Evolutionary conservation across 2,329 filamentous ascomycete species (phyloP).

Genomic region (Fusarium mundagurra): DNA sequence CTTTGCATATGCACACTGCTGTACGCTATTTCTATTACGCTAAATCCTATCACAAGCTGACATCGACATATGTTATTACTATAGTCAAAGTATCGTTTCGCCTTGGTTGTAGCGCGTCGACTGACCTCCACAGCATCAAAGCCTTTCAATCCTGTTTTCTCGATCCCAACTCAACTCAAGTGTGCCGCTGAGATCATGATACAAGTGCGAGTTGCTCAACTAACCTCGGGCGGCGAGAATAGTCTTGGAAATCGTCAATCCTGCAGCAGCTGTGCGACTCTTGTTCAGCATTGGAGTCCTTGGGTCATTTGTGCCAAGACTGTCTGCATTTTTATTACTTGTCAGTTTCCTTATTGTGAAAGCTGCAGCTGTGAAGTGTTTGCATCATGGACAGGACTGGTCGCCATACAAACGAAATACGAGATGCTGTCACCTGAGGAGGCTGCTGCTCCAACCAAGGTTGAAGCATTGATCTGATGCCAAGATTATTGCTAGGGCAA

Average conservation of each 20-base stretch:
- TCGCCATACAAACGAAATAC: neutral
- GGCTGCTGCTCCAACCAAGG: neutral
- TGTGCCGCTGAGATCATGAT: constrained; percentile 9
- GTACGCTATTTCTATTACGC: neutral
- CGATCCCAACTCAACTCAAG: neutral
- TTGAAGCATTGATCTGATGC: neutral
- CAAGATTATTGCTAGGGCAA: neutral
- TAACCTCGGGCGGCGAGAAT: neutral
- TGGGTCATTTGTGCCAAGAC: neutral
- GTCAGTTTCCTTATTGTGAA: neutral
- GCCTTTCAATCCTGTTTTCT: neutral
- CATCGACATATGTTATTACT: neutral
- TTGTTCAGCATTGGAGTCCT: neutral
- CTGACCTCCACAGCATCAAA: neutral
- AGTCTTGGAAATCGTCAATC: neutral
- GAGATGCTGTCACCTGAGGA: neutral
- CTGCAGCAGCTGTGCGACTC: neutral
- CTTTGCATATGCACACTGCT: neutral
- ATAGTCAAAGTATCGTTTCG: neutral
- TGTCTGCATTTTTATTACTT: neutral
- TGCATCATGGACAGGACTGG: neutral
- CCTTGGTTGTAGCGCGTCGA: neutral
- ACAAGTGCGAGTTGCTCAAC: neutral
- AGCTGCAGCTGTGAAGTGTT: neutral
- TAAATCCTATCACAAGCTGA: neutral